Conservation (phyloP, 257 asterid species). For the Thymus quinquecostatus region DNA sequence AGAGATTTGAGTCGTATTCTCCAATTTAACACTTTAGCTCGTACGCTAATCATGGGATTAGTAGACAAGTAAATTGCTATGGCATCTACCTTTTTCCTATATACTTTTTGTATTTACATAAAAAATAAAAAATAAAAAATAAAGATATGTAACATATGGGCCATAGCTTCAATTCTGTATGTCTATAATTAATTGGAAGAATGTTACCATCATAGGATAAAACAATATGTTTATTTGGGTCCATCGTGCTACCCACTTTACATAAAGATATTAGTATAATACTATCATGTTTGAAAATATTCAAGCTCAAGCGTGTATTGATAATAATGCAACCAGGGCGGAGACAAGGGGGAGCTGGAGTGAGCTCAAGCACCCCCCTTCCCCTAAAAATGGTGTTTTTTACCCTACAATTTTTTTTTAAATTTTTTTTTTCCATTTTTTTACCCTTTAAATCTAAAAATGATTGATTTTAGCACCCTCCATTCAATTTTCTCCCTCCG, state of each 20-base stretch:
- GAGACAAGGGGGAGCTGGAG: no score
- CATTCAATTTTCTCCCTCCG: no score
- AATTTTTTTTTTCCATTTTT: no score
- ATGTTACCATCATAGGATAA: conserved; percentile 1
- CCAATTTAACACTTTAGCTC: neutral
- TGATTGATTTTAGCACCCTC: no score
- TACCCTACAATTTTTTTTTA: no score
- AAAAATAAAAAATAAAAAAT: neutral
- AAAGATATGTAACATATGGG: neutral
- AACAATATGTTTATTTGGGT: conserved; percentile 15
- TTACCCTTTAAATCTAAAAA: no score
- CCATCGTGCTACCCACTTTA: conserved; percentile 34
- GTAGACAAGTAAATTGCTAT: neutral
- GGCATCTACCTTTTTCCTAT: conserved; percentile 1
- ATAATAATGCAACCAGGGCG: conserved; percentile 1
- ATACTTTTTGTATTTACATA: neutral
- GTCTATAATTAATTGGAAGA: neutral
- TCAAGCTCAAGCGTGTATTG: neutral
- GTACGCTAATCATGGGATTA: neutral
- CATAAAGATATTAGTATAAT: conserved; percentile 20
- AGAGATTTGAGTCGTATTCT: neutral
- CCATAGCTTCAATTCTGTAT: neutral
- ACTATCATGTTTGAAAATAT: neutral
- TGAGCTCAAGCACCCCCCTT: no score
- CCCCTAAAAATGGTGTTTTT: no score